Evolutionary conservation across 2,329 filamentous ascomycete species (phyloP), one percentile per base, ranked within the genome.

Genomic region (Ascochyta lentis): DNA sequence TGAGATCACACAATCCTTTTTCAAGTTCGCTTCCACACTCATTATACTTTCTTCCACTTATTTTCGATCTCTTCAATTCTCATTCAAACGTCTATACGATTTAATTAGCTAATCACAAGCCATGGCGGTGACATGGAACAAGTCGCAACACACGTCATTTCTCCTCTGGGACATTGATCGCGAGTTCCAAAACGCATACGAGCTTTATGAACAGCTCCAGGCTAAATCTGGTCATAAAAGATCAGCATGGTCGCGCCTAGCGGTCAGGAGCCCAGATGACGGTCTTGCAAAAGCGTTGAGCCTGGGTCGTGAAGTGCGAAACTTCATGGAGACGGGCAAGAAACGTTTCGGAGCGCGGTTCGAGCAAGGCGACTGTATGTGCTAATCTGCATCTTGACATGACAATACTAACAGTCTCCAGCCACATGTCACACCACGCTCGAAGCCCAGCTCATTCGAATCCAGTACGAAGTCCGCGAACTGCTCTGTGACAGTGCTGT

Each of bases 101-200:
- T 0, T 41, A 46, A 40, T 49, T 29, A 2, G 3, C 29, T 42
- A 49, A 48, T 56, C 10, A 43, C 38, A 22, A 37, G 35, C 42
- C 13, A 63, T 65, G 57, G 41, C 61, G 23, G 48, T 61, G 19
- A 42, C 52, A 7, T 72, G 66, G 66, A 68, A 68, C 37, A 70
- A 70, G 43, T 58, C 68, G n/a, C 60, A 70, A 23, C 69, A 72
- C 49, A 63, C 66, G 12, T 68, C 65, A 9, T 63, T 74, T 23
- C 64, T 67, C 8, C 61, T 75, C 6, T 75, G 72, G 72, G 71
- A 75, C 49, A 73, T 75, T 40, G 72, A 74, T 23, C 69, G 66
- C 50, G 70, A 73, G 40, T 74, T 75, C 42, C 69, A 71, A 39
- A 69, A 70, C 42, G 64, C 69, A 16, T 56, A 69, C 54, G 69